Conservation (phyloP, 192 early-diverging fungal species). For the Entomortierella parvispora region DNA sequence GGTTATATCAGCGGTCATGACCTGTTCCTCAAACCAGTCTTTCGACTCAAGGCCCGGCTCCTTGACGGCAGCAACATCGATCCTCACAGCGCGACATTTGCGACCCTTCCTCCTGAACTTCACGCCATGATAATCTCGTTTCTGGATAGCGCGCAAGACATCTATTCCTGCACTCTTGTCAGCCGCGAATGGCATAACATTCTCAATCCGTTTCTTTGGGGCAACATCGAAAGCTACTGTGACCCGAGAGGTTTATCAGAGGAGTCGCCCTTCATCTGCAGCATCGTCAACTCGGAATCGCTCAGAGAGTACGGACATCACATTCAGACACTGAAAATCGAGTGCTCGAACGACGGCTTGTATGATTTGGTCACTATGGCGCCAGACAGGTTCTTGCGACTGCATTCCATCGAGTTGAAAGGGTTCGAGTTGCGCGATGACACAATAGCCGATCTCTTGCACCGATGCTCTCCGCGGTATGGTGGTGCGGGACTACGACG, state of each 20-base stretch:
- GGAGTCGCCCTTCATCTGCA: neutral
- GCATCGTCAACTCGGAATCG: neutral
- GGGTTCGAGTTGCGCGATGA: neutral
- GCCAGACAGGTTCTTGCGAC: neutral
- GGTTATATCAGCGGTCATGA: constrained; percentile 3
- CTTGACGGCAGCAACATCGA: neutral
- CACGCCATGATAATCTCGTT: neutral
- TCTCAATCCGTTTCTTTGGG: constrained; percentile 5
- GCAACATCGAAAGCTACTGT: neutral
- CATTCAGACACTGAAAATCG: constrained; percentile 5
- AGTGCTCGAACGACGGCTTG: constrained; percentile 2
- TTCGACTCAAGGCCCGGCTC: neutral
- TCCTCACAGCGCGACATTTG: neutral
- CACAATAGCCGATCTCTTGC: neutral
- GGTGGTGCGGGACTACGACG: constrained; percentile 4
- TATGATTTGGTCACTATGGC: neutral
- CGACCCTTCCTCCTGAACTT: neutral
- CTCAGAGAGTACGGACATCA: constrained; percentile 2
- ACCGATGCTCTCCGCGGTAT: constrained; percentile 2
- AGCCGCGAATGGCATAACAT: constrained; percentile 8
- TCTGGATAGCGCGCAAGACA: constrained; percentile 1
- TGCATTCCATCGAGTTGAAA: constrained; percentile 6
- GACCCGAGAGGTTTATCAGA: neutral
- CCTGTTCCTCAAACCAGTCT: neutral
- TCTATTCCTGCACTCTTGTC: constrained; percentile 12